phyloP scores from a whole-genome alignment of 2,329 filamentous ascomycete species.

The Monosporascus sp. region DNA sequence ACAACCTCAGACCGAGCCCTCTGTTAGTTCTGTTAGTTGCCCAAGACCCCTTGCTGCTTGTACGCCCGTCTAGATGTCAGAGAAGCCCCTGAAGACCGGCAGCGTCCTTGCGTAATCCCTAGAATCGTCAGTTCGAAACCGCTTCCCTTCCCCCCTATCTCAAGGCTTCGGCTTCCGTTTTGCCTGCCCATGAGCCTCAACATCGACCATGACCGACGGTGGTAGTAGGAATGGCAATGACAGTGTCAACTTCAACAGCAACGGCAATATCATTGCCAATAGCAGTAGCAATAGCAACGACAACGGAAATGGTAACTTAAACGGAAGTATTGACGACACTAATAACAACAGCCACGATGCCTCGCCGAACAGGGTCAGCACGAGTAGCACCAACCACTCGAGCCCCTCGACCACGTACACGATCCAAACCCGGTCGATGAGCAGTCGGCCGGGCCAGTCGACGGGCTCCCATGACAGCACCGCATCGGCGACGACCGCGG shows the following conservation, averaged over 20 bases:
- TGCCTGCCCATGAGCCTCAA: neutral
- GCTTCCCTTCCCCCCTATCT: neutral
- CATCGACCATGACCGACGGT: conserved; percentile 18
- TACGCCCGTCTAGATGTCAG: too few relatives aligned
- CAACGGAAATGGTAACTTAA: neutral
- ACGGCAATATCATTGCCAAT: conserved; percentile 9
- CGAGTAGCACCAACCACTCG: neutral
- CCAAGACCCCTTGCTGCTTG: too few relatives aligned
- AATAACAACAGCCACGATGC: conserved; percentile 7
- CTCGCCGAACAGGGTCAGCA: neutral
- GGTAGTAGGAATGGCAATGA: conserved; percentile 3
- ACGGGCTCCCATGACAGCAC: too few relatives aligned
- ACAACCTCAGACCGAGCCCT: too few relatives aligned
- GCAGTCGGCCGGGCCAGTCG: neutral
- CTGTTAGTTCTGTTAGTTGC: too few relatives aligned
- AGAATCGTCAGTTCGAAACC: neutral
- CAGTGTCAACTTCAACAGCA: neutral
- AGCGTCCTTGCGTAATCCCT: too few relatives aligned
- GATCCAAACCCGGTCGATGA: neutral
- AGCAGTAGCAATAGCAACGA: conserved; percentile 4
- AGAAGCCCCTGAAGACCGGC: too few relatives aligned
- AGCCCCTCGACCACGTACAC: neutral
- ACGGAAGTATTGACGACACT: conserved; percentile 10
- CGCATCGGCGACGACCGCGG: too few relatives aligned
- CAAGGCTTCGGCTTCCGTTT: neutral